phyloP scores from a whole-genome alignment of 1,284 basidiomycete species.

The Grifola frondosa region DNA sequence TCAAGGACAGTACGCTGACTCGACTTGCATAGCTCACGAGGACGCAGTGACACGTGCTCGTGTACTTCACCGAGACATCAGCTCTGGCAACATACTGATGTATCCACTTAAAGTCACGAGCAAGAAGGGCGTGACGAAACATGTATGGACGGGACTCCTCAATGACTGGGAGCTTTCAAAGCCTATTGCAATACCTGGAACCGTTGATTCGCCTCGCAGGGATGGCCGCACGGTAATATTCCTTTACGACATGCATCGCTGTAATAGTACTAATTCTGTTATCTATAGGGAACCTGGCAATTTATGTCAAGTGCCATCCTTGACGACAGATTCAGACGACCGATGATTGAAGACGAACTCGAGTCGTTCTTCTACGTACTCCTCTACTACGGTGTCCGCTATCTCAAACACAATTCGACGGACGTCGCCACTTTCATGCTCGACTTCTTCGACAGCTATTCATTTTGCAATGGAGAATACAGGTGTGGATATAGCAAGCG shows the following conservation, averaged over 20 bases:
- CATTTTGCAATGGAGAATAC: background rate
- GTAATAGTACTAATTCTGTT: too few relatives aligned
- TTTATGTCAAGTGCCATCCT: constrained; percentile 8
- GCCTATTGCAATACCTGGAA: too few relatives aligned
- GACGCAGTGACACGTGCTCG: background rate
- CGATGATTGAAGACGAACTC: constrained; percentile 6
- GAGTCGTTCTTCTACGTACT: constrained; percentile 8
- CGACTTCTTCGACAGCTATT: constrained; percentile 1
- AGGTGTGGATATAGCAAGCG: too few relatives aligned
- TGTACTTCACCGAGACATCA: constrained; percentile 14
- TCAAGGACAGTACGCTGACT: background rate
- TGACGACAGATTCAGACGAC: too few relatives aligned
- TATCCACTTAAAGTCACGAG: background rate
- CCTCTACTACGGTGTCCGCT: constrained; percentile 5
- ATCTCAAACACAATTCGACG: background rate
- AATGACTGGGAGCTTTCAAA: constrained; percentile 17
- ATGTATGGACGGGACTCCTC: background rate
- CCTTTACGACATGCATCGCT: too few relatives aligned
- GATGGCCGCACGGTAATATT: too few relatives aligned
- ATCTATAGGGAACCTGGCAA: constrained; percentile 11
- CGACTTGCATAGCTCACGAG: constrained; percentile 5
- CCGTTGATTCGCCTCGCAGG: too few relatives aligned
- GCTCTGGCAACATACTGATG: constrained; percentile 12
- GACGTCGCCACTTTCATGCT: background rate
- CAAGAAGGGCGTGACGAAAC: background rate